phyloP scores from a whole-genome alignment of 139 green algal genomes.

The Haematococcus lacustris region DNA sequence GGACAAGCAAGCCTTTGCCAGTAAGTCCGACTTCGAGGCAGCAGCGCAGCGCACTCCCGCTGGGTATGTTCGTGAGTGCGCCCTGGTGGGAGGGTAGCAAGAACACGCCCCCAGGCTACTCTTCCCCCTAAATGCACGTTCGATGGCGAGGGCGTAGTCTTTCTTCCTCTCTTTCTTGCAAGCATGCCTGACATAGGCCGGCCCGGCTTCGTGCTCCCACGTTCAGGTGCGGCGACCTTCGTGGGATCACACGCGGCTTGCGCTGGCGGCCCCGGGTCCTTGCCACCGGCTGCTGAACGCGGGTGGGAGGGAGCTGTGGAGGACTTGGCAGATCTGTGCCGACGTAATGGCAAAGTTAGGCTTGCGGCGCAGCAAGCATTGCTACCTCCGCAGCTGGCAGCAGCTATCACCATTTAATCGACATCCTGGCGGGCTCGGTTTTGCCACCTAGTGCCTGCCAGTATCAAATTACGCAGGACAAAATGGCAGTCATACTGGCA shows the following conservation, averaged over 20 bases:
- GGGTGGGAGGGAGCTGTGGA: conserved; percentile 44
- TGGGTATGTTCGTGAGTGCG: neutral
- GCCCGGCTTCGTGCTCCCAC: neutral
- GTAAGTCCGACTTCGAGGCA: neutral
- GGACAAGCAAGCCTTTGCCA: conserved; percentile 43
- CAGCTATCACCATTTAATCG: neutral
- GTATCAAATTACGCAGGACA: too few species aligned
- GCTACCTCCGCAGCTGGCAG: conserved; percentile 44
- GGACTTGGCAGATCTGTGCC: conserved; percentile 59
- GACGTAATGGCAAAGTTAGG: conserved; percentile 43
- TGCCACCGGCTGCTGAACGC: neutral
- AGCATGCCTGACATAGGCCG: neutral
- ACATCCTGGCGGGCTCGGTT: too few species aligned
- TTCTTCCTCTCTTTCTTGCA: too few species aligned
- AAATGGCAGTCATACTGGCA: too few species aligned
- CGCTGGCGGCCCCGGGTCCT: neutral
- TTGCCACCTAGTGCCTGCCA: too few species aligned
- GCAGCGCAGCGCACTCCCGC: neutral
- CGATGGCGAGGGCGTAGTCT: too few species aligned
- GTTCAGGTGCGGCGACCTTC: neutral
- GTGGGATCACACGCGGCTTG: neutral
- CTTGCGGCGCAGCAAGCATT: conserved; percentile 47
- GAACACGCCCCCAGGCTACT: too few species aligned
- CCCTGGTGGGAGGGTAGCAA: too few species aligned
- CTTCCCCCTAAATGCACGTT: too few species aligned